These are phyloP conservation scores for Candida dajiaensis DNA, from an alignment of 805 yeast genomes.

Conservation along the genomic window DNA sequence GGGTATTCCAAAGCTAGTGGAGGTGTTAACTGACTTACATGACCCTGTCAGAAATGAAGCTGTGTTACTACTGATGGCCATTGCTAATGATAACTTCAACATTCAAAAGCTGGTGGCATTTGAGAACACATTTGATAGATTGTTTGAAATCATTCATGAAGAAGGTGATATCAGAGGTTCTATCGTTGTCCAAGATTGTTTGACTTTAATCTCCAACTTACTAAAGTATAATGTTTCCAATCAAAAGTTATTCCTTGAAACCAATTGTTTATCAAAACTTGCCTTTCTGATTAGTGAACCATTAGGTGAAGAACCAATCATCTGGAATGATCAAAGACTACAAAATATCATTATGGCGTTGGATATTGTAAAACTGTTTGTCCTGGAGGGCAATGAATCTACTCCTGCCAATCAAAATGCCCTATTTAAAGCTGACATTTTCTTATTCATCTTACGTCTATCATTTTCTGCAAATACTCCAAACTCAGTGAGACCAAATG, in stretches of 20 bases:
- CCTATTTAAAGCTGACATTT: slow-evolving; percentile 54
- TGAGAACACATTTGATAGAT: slow-evolving; percentile 81
- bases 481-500: slow-evolving; percentile 55
- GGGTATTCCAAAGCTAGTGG: slow-evolving; percentile 72
- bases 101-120: slow-evolving; percentile 92
- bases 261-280: slow-evolving; percentile 67
- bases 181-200: slow-evolving; percentile 84
- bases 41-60: slow-evolving; percentile 91
- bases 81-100: slow-evolving; percentile 75
- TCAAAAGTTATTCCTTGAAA: slow-evolving; percentile 82
- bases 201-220: slow-evolving; percentile 66
- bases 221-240: slow-evolving; percentile 81
- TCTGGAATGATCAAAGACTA: slow-evolving; percentile 75
- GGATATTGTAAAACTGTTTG: slow-evolving; percentile 68
- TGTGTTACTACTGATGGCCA: slow-evolving; percentile 72
- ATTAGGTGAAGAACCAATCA: slow-evolving; percentile 37
- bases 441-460: slow-evolving; percentile 59
- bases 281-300: slow-evolving; percentile 62
- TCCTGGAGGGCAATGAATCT: slow-evolving; percentile 64
- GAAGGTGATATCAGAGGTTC: slow-evolving; percentile 92
- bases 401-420: slow-evolving; percentile 55
- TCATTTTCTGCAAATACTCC: slow-evolving; percentile 67
- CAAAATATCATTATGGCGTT: slow-evolving; percentile 61
- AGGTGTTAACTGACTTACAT: slow-evolving; percentile 51
- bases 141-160: slow-evolving; percentile 72